phyloP scores from a whole-genome alignment of 345 rosid genomes.

The Melastoma malabathricum region DNA sequence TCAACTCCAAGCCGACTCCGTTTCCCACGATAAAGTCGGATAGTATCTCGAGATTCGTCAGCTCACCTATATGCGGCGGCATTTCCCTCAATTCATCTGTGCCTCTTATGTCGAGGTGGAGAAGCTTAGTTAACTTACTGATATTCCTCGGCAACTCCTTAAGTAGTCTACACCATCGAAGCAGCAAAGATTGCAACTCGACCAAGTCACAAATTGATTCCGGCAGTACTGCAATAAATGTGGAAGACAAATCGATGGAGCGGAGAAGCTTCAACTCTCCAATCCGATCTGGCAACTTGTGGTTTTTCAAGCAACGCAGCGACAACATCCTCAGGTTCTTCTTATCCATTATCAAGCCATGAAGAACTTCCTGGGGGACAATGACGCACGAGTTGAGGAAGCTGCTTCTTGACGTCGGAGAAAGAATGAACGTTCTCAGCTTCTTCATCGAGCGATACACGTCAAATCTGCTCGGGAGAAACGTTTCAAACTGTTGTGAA shows the following conservation, averaged over 20 bases:
- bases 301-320: background rate
- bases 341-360: background rate
- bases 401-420: background rate
- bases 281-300: background rate
- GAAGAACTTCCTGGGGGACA: background rate
- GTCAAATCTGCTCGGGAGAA: background rate
- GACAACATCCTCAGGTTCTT: background rate
- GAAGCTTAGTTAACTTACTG: background rate
- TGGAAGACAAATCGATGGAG: background rate
- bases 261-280: background rate
- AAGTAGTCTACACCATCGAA: background rate
- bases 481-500: too few relatives aligned
- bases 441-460: slow-evolving; percentile 1
- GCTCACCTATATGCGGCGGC: background rate
- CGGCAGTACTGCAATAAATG: background rate
- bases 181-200: background rate
- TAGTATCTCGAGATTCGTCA: background rate
- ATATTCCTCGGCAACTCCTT: slow-evolving; percentile 1
- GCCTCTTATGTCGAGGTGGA: background rate
- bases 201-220: background rate
- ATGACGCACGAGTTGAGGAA: accelerated
- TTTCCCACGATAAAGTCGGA: background rate
- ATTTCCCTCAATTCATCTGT: background rate
- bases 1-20: background rate
- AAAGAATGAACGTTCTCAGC: background rate